Conservation (phyloP, 345 rosid genomes). For the Lumnitzera littorea region DNA sequence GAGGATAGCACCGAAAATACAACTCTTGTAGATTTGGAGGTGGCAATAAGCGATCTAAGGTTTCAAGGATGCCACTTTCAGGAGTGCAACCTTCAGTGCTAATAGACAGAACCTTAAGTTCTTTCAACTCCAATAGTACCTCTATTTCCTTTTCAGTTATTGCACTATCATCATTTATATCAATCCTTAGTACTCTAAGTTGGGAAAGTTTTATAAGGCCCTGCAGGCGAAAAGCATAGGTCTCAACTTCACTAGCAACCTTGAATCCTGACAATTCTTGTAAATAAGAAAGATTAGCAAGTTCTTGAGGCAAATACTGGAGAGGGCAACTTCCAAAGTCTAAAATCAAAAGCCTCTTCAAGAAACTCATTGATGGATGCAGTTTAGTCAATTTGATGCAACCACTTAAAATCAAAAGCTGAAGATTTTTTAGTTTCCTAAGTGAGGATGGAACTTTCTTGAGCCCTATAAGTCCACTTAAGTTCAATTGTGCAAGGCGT, state of each 20-base stretch:
- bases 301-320: not conserved
- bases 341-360: not conserved
- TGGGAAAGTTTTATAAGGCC: not conserved
- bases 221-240: not conserved
- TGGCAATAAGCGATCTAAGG: not conserved
- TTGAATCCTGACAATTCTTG: conserved; percentile 1
- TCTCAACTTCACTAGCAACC: not conserved
- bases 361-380: not conserved
- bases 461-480: not conserved
- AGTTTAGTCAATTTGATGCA: not conserved
- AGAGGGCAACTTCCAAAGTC: conserved; percentile 6
- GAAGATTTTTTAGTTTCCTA: not conserved
- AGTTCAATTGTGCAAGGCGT: conserved; percentile 8
- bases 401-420: not conserved
- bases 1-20: not conserved
- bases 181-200: not conserved
- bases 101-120: conserved; percentile 1
- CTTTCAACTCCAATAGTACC: not conserved
- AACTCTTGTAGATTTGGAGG: not conserved
- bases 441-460: not conserved
- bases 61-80: not conserved
- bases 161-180: not conserved
- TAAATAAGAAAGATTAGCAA: not conserved
- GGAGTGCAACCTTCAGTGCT: not conserved
- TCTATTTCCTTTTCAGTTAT: not conserved